phyloP scores from a whole-genome alignment of 257 asterid species.

The Salvia miltiorrhiza region DNA sequence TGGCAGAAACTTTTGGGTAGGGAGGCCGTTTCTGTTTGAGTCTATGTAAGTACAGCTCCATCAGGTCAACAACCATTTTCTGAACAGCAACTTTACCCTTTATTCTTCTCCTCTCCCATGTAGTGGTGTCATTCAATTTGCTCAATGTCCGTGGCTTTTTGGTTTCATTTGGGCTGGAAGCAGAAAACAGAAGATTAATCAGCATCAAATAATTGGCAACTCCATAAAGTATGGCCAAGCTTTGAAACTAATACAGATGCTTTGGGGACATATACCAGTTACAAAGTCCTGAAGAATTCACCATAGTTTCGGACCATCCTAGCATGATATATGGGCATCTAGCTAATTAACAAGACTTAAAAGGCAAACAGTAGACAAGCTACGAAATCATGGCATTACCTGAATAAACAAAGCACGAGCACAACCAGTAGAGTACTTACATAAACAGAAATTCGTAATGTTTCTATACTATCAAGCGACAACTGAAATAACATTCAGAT shows the following conservation, averaged over 20 bases:
- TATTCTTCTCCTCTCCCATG: constrained; percentile 93
- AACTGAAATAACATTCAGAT: not conserved
- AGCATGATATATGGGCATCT: too few relatives aligned
- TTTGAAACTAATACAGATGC: not conserved
- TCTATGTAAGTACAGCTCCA: constrained; percentile 94
- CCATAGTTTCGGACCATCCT: too few relatives aligned
- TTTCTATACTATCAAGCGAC: not conserved
- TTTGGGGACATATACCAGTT: not conserved
- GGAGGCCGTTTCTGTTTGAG: constrained; percentile 89
- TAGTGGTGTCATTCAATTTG: constrained; percentile 77
- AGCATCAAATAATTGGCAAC: not conserved
- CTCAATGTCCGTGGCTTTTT: constrained; percentile 76
- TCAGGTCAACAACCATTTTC: constrained; percentile 95
- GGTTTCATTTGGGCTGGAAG: constrained; percentile 76
- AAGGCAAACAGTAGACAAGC: not conserved
- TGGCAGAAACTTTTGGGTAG: constrained; percentile 58
- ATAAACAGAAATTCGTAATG: not conserved
- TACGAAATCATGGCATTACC: not conserved
- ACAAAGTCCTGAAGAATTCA: not conserved
- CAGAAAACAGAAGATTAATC: constrained; percentile 22
- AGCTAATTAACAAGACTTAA: not conserved
- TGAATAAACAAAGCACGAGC: not conserved
- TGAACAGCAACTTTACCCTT: constrained; percentile 99
- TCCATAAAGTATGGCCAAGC: not conserved
- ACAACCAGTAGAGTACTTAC: not conserved